Evolutionary conservation across 495 filamentous ascomycete species (phyloP), one percentile per base, ranked within the genome.

Genomic region (Corynascus novoguineensis): DNA sequence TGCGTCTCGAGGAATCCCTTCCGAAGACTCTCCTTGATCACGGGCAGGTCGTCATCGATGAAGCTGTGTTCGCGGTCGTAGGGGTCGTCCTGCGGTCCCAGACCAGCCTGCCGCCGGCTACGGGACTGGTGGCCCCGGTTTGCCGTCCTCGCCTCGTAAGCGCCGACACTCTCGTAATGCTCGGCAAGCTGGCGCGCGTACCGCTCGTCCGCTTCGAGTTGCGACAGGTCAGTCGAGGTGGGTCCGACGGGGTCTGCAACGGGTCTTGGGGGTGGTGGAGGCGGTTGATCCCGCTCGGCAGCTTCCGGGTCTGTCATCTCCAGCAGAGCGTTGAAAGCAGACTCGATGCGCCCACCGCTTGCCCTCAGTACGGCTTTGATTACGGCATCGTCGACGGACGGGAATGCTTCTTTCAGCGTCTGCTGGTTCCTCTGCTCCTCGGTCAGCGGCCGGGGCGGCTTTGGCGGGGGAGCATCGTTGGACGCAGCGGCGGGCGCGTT

Each of bases 1-100:
- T 98, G 93, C 22, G 93, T 98, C 59, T 97, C 90, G 37, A 93
- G 54, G 73, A 98, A 97, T 1, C 93, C 93, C 73, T 97, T 95
- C 63, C 85, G 87, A 60, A 98, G 82, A 60, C 95, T 97, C 65
- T 95, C 89, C 57, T 85, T 86, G 68, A 98, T 97, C 46, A 92
- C 85, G 3, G 93, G 93, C 42, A 98, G 79, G 62, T 98, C 93
- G 65, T 98, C 93, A 68, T 98, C 92, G 68, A 98, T 83, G 67
- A 96, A 97, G 74, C 83, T 96, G 64, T 86, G 89, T 59, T 83
- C 80, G 34, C 71, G 69, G 32, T 78, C 75, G 75, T 63, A 86
- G 76, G 61, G 83, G 79, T 68, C 79, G 66, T 69, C 76, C 64
- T 68, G 78, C 32, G 72, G 76, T 44, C 68, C 14, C 24, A 61